Evolutionary conservation across 352 stramenopile genomes (phyloP), one percentile per base, ranked within the genome.

Genomic region (Pelagophyceae sp.): DNA sequence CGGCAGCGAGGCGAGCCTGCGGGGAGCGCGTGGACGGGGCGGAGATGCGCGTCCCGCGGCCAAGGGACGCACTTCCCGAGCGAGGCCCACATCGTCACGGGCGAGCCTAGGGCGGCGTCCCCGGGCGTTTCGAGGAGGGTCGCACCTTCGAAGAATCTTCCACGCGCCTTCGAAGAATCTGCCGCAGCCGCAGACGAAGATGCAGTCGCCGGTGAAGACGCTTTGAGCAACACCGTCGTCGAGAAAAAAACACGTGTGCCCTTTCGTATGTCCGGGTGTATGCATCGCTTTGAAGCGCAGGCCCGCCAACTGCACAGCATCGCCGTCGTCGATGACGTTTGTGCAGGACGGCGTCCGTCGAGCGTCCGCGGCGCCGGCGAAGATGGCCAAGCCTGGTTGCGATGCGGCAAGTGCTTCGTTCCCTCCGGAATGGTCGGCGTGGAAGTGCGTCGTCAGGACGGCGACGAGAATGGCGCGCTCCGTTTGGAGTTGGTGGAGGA

Each of bases 401-500:
- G 72, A 0, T 78, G 85, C 67, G 0, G 80, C 75, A 35, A 97
- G 87, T n/a, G 82, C 84, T 38, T 80, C 80, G 78, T 96, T 96
- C 64, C 92, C 92, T 19, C 91, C 92, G 0, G 91, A 84, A 76
- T 97, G 92, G 80, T 96, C 92, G 84, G 82, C 89, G 83, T 97
- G 92, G 71, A 87, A 90, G 81, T 97, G 92, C 0, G 92, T 97
- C 69, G 91, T 96, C 31, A 96, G 85, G 63, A 96, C 86, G 72
- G 81, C 77, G 20, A 81, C 85, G 79, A 96, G 88, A 29, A 31
- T 20, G n/a, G 25, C 25, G 15, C 27, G 84, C n/a, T n/a, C n/a
- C n/a, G n/a, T n/a, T n/a, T n/a, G n/a, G n/a, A n/a, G n/a, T n/a
- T n/a, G n/a, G n/a, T n/a, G n/a, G n/a, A n/a, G n/a, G 15, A 97